Evolutionary conservation across 768 basidiomycete genomes (phyloP), one percentile per base, ranked within the genome.

Genomic region (Auricularia sp.): DNA sequence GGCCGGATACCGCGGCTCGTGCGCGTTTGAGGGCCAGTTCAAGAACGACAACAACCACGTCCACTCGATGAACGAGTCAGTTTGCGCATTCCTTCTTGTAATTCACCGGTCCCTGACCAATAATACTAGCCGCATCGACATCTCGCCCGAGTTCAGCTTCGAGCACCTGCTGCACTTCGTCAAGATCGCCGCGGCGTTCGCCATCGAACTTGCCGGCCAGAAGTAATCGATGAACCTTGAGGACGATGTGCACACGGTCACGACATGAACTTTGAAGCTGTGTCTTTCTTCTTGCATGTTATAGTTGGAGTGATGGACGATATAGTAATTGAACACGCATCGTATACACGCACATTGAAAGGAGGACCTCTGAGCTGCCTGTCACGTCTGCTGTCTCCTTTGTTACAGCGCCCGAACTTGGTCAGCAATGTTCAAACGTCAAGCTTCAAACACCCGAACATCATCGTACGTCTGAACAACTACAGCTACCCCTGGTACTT

Each of bases 61-160:
- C 62, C 94, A 98, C 75, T 84, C 85, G 8, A 70, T 77, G 36
- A 84, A 82, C 44, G 94, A 98, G 92, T 93, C 75, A 68, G 90
- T 76, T 36, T 29, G 29, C 29, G 29, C 29, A n/a, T 47, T 14
- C 53, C 36, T 47, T 33, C 56, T 21, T 59, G 2, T 29, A 4
- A 21, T 62, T 65, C 51, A 60, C 56, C 64, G 47, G 65, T 35
- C 47, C 54, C 69, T 65, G 70, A 70, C 66, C 53, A 60, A 63
- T 64, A 43, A 54, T 68, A 18, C 47, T 70, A 92, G 91, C 72
- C 88, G 88, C 62, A 89, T 90, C 64, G 90, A 95, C 72, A 80
- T 91, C 65, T 91, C 91, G 11, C 78, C 84, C 23, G 94, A 96
- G 74, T 97, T 97, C 76, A 90, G 87, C 71, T 98, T 96, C 73